A percentile compares a stretch with the other conserved stretches of the same genome.
These are phyloP conservation scores for Pterocarpus santalinus DNA, from an alignment of 306 rosid genomes.

Conservation along the genomic window DNA sequence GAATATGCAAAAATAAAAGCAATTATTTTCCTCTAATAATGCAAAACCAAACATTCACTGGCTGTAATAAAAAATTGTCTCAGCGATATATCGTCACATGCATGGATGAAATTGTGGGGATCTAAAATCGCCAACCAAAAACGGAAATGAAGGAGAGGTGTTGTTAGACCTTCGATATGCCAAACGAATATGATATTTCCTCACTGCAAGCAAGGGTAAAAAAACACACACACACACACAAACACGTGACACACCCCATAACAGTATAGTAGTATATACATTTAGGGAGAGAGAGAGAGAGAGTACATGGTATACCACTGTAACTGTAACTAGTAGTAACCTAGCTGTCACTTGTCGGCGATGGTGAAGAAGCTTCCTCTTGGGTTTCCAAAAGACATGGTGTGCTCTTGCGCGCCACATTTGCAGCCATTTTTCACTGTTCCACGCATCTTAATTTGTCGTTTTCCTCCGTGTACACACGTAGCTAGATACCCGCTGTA, in stretches of 20 bases:
- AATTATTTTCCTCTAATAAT: too few relatives aligned
- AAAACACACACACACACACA: neutral
- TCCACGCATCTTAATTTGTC: conserved; percentile 27
- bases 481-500: neutral
- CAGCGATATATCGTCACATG: neutral
- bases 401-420: neutral
- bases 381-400: conserved; percentile 42
- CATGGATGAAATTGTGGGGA: neutral
- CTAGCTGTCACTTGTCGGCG: conserved; percentile 41
- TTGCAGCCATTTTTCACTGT: conserved; percentile 41
- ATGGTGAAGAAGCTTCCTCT: conserved; percentile 57
- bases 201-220: neutral
- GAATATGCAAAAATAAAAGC: too few relatives aligned
- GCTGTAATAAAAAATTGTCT: too few relatives aligned
- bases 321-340: neutral
- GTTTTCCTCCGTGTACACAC: conserved; percentile 5
- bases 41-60: too few relatives aligned
- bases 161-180: neutral
- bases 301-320: too few relatives aligned
- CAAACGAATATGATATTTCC: neutral
- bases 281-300: too few relatives aligned
- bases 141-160: neutral
- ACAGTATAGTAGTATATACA: neutral
- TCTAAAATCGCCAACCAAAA: neutral
- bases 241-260: neutral